Evolutionary conservation across 768 basidiomycete genomes (phyloP), one percentile per base, ranked within the genome.

Genomic region (Xerocomus spinulosus): DNA sequence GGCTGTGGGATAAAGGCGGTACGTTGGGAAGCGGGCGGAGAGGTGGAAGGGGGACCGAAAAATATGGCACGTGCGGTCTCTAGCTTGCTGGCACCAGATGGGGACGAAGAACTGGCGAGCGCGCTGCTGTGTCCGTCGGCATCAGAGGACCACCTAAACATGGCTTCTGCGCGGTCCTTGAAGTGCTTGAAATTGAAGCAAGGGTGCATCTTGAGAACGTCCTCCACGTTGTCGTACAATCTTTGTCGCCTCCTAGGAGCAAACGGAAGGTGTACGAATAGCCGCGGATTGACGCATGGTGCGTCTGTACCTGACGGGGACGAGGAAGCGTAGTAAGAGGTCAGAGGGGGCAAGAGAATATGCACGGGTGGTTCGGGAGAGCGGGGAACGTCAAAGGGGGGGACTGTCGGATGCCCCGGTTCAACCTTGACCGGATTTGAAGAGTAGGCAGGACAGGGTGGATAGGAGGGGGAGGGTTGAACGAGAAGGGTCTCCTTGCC

Each of bases 101-200:
- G 54, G 65, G 64, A 34, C 2, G 49, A 24, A 7, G 42, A 33
- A n/a, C 62, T 63, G 0, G 50, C 15, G 17, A 20, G 36, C 5
- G 51, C 39, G 17, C 20, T 36, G 49, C 57, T 52, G 25, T 53
- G 47, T 3, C 42, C 48, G 5, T 70, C 68, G 46, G 52, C 46
- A 25, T 67, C 70, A 3, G 68, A 63, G 1, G 66, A 66, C 72
- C 68, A 74, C 29, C 55, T 58, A 58, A 77, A 73, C 68, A 78
- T 70, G 12, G 62, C 67, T 36, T 74, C 70, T 28, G 73, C 59
- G 17, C 76, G 75, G 36, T 68, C 59, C 44, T 68, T 69, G 51
- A 77, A 78, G 38, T 76, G 69, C 17, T 68, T 72, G 34, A 75
- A 68, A 57, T 77, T 77, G 61, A 79, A 72, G 36, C 68, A 78